These are phyloP conservation scores for Chaetomiaceae sp. DNA, from an alignment of 2,329 filamentous ascomycete species.

Conservation along the genomic window DNA sequence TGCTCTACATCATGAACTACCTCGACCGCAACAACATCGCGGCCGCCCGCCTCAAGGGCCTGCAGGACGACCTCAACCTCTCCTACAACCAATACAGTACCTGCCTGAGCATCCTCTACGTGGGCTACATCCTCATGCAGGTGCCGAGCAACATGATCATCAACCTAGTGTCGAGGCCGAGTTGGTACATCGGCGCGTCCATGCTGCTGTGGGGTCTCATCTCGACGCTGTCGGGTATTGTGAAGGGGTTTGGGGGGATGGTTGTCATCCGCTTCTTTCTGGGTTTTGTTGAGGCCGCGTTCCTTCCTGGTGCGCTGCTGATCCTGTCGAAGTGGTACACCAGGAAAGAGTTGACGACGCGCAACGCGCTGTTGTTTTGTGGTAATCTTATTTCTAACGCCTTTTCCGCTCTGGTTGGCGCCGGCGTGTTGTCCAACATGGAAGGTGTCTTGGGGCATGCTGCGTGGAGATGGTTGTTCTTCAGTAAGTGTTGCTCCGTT, in stretches of 20 bases:
- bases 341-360: constrained; percentile 48
- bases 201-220: constrained; percentile 59
- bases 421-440: constrained; percentile 56
- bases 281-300: constrained; percentile 60
- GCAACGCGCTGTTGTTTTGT: constrained; percentile 55
- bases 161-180: constrained; percentile 49
- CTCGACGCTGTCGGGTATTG: constrained; percentile 51
- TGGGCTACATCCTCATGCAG: constrained; percentile 62
- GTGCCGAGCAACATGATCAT: constrained; percentile 54
- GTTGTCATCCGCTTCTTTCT: constrained; percentile 54
- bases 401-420: constrained; percentile 55
- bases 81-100: constrained; percentile 57
- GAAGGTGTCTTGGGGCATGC: constrained; percentile 48
- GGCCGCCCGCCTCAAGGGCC: constrained; percentile 58
- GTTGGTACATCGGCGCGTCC: constrained; percentile 42
- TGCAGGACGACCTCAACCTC: constrained; percentile 56
- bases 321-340: constrained; percentile 66
- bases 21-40: constrained; percentile 65
- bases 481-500: constrained; percentile 34
- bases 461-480: constrained; percentile 60
- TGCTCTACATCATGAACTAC: constrained; percentile 77
- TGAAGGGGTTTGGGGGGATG: constrained; percentile 49
- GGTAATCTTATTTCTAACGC: constrained; percentile 57
- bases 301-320: constrained; percentile 58
- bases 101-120: constrained; percentile 60